Evolutionary conservation across 345 rosid genomes (phyloP), one percentile per base, ranked within the genome.

Genomic region (Citrus trifoliata): DNA sequence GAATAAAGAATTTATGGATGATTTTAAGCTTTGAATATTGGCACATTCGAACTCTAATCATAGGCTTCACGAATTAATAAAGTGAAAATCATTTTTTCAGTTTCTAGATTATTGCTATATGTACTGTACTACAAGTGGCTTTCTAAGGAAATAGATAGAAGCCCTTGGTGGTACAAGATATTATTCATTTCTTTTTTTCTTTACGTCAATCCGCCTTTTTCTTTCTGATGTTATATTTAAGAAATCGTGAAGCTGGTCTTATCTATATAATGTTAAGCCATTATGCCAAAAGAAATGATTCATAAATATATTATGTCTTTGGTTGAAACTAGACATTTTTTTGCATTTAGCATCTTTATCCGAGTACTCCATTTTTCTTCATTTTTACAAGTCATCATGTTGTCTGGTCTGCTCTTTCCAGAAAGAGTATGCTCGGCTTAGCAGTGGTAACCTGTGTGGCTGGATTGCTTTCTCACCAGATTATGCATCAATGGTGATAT

Each of bases 401-500:
- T 19, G 14, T 61, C 48, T 75, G 37, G 14, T 61, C 48, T 75
- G 37, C 24, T n/a, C 30, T 63, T 35, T 73, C 51, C 88, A 89
- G 94, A 86, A 89, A 80, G 77, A 87, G 89, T 64, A 87, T 90
- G 76, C 72, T 89, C 67, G 76, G 82, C 46, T 84, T 86, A 79
- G 78, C 88, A 13, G 4, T 76, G 16, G 81, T 89, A 69, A 88
- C 94, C 7, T 67, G 89, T 75, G 86, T 55, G 75, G 90, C 88
- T 73, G 94, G 94, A 68, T 69, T 90, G 5, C 94, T 18, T 83
- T 90, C 58, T 66, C 92, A 64, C 90, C 87, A 12, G 86, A 89
- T 74, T 90, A 88, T 69, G 18, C 65, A 28, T 67, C 75, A 30
- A 67, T 90, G 58, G 22, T 89, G 27, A 56, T 76, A 62, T 74